phyloP scores from a whole-genome alignment of 805 yeast genomes.

The Ogataea henricii region DNA sequence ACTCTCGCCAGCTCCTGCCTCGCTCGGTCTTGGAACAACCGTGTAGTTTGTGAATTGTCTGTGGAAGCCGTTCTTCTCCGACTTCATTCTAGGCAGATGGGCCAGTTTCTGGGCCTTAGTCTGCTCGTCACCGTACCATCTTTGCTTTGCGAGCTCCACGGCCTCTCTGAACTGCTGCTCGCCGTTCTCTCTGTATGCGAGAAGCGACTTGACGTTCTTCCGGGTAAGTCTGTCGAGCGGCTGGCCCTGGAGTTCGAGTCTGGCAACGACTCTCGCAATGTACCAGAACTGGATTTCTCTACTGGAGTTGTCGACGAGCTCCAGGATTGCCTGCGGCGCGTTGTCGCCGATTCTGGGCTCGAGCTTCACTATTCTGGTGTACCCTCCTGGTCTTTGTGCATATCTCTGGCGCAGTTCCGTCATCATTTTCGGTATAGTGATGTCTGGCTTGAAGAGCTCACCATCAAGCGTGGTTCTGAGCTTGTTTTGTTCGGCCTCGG shows the following conservation, averaged over 20 bases:
- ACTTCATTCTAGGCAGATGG: slow-evolving; percentile 35
- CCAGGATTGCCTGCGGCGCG: slow-evolving; percentile 87
- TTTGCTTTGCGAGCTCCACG: slow-evolving; percentile 57
- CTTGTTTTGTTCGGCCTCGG: slow-evolving; percentile 23
- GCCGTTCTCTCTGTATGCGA: slow-evolving; percentile 50
- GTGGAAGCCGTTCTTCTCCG: slow-evolving; percentile 32
- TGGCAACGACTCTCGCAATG: slow-evolving; percentile 82
- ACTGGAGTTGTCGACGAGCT: slow-evolving; percentile 63
- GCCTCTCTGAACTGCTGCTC: slow-evolving; percentile 54
- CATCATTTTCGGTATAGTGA: slow-evolving; percentile 63
- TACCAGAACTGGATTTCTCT: slow-evolving; percentile 75
- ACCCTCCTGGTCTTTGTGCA: slow-evolving; percentile 68
- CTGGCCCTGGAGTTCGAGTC: slow-evolving; percentile 64
- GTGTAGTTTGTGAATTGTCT: slow-evolving; percentile 31
- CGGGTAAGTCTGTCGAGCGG: slow-evolving; percentile 55
- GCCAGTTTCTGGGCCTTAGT: slow-evolving; percentile 11
- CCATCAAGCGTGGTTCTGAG: slow-evolving; percentile 36
- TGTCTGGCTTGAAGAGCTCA: slow-evolving; percentile 49
- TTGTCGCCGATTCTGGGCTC: slow-evolving; percentile 89
- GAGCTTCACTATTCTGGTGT: slow-evolving; percentile 77
- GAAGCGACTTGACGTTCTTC: slow-evolving; percentile 56
- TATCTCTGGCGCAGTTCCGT: slow-evolving; percentile 68
- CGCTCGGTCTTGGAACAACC: slow-evolving; percentile 33
- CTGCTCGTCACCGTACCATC: slow-evolving; percentile 40
- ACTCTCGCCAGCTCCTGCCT: not conserved